phyloP scores from a whole-genome alignment of 345 rosid genomes.

The Citrus maxima region DNA sequence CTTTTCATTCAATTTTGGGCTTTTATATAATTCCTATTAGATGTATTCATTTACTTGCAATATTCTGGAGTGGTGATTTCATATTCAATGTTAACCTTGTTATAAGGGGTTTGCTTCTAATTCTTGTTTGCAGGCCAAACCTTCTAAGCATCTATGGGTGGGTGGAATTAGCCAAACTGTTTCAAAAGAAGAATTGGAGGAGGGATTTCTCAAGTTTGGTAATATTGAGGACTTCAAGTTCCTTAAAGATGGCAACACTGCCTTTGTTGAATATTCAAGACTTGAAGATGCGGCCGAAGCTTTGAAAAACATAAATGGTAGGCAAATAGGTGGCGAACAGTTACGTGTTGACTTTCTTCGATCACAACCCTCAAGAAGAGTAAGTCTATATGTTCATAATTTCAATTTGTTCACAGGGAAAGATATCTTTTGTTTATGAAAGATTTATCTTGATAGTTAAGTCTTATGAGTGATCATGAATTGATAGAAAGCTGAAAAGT shows the following conservation, averaged over 20 bases:
- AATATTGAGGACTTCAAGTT: constrained; percentile 77
- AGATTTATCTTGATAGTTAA: background rate
- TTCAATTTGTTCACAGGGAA: background rate
- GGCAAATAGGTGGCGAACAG: constrained; percentile 70
- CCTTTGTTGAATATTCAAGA: constrained; percentile 57
- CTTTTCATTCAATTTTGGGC: background rate
- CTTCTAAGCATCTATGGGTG: constrained; percentile 78
- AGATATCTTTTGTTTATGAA: background rate
- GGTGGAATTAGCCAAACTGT: constrained; percentile 78
- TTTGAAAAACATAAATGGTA: constrained; percentile 75
- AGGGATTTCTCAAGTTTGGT: constrained; percentile 76
- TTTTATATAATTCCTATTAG: background rate
- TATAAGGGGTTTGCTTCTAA: constrained; percentile 5
- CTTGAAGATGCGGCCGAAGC: constrained; percentile 79
- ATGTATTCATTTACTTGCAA: background rate
- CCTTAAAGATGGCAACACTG: constrained; percentile 71
- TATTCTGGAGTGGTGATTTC: background rate
- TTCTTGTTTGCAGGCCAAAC: constrained; percentile 62
- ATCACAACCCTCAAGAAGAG: constrained; percentile 67
- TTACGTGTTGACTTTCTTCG: constrained; percentile 92
- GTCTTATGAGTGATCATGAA: background rate
- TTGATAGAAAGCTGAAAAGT: background rate
- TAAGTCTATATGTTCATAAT: constrained; percentile 34
- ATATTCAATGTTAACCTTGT: background rate
- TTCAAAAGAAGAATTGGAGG: constrained; percentile 61